phyloP scores from a whole-genome alignment of 441 rosid genomes.

The Pelargonium australe region DNA sequence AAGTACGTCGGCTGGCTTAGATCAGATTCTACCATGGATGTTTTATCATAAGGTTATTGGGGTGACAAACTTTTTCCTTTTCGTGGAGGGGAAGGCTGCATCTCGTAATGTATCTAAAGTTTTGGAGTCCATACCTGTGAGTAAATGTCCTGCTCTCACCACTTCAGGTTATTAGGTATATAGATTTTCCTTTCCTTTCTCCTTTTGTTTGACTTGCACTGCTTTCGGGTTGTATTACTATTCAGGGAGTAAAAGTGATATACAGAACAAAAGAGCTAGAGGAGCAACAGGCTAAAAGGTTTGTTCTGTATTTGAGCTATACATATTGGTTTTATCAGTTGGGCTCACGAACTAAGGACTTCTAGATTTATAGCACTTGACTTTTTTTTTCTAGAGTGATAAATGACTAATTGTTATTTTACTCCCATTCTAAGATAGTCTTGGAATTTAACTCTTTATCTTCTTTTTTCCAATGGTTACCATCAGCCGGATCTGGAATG shows the following conservation, averaged over 20 bases:
- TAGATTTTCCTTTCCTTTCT: constrained; percentile 6
- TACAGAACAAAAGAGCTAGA: constrained; percentile 66
- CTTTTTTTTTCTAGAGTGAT: too few relatives aligned
- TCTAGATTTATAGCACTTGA: neutral
- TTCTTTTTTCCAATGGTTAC: constrained; percentile 9
- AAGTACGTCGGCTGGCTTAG: constrained; percentile 68
- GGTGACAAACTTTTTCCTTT: constrained; percentile 60
- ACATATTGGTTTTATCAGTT: constrained; percentile 5
- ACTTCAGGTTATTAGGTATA: constrained; percentile 3
- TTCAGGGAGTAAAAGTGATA: constrained; percentile 65
- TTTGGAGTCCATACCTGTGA: constrained; percentile 64
- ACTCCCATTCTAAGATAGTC: constrained; percentile 11
- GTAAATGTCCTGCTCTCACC: constrained; percentile 19
- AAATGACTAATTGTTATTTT: too few relatives aligned
- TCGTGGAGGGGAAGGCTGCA: constrained; percentile 76
- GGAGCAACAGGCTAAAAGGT: constrained; percentile 76
- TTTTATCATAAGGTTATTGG: constrained; percentile 78
- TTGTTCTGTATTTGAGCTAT: constrained; percentile 15
- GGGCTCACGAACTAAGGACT: neutral
- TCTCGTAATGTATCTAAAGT: constrained; percentile 54
- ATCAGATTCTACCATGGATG: constrained; percentile 80
- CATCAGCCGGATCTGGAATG: constrained; percentile 74
- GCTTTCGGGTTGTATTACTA: constrained; percentile 5
- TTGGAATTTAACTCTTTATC: neutral
- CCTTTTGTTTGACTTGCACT: neutral